A percentile compares a stretch with the other conserved stretches of the same genome.
phyloP scores from a whole-genome alignment of 2,329 filamentous ascomycete species.

The Exophiala bonariae region DNA sequence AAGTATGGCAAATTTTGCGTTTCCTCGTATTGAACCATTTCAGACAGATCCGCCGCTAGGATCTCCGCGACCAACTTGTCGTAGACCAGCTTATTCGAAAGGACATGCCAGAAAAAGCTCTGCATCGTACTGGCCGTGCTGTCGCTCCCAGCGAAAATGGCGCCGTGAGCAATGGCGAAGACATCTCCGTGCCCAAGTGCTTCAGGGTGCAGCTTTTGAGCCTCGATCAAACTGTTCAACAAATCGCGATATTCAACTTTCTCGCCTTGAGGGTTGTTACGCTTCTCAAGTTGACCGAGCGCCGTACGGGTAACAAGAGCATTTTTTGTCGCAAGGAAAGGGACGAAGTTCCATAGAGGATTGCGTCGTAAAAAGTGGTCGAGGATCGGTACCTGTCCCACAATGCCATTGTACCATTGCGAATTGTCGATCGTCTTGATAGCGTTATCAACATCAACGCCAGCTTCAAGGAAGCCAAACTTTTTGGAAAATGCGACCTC shows the following conservation, averaged over 20 bases:
- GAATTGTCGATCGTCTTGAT: conserved; percentile 54
- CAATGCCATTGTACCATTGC: conserved; percentile 31
- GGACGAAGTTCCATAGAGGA: conserved; percentile 48
- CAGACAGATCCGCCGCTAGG: conserved; percentile 20
- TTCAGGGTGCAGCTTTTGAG: conserved; percentile 52
- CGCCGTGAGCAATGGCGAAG: conserved; percentile 58
- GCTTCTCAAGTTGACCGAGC: conserved; percentile 46
- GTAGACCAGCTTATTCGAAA: conserved; percentile 48
- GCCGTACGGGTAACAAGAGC: conserved; percentile 53
- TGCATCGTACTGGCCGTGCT: conserved; percentile 62
- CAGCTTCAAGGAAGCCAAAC: conserved; percentile 55
- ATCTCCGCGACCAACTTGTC: conserved; percentile 49
- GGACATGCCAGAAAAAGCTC: conserved; percentile 54
- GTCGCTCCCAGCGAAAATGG: conserved; percentile 55
- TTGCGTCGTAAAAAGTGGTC: conserved; percentile 52
- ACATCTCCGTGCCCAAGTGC: conserved; percentile 54
- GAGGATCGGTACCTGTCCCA: conserved; percentile 41
- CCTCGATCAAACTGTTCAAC: conserved; percentile 53
- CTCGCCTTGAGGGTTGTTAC: conserved; percentile 32
- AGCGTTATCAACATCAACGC: conserved; percentile 51
- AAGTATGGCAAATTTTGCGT: conserved; percentile 25
- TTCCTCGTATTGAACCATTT: conserved; percentile 25
- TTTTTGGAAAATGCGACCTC: conserved; percentile 42
- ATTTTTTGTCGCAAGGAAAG: conserved; percentile 45
- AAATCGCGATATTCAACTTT: conserved; percentile 51